These are phyloP conservation scores for Bruguiera parviflora DNA, from an alignment of 345 rosid genomes.

Conservation along the genomic window DNA sequence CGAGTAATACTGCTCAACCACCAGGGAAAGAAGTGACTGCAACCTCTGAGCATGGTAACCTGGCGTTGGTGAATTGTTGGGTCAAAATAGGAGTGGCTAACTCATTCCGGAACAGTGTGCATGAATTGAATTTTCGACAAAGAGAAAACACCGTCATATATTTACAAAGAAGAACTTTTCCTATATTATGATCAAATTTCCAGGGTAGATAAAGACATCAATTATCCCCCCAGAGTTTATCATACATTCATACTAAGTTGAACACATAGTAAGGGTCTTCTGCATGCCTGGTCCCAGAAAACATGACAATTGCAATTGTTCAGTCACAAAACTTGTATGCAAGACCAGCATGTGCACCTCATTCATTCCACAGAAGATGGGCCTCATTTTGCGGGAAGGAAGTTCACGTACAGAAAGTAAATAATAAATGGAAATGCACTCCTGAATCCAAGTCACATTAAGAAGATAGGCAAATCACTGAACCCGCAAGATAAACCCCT, in stretches of 20 bases:
- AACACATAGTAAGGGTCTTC: neutral
- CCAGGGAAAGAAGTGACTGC: constrained; percentile 3
- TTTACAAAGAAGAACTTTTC: no score
- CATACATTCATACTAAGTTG: neutral
- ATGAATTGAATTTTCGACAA: no score
- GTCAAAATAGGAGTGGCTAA: constrained; percentile 13
- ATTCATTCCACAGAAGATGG: constrained; percentile 66
- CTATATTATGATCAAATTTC: no score
- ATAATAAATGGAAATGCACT: neutral
- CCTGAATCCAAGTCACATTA: no score
- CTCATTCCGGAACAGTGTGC: neutral
- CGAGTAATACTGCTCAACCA: constrained; percentile 10
- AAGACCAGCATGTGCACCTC: neutral
- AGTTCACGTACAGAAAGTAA: neutral
- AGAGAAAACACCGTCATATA: no score
- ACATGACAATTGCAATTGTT: neutral
- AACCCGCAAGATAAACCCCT: neutral
- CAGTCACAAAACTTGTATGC: no score
- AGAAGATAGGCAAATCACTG: no score
- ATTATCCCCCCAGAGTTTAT: neutral
- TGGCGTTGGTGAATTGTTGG: constrained; percentile 3
- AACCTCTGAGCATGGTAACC: constrained; percentile 8
- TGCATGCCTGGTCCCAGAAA: neutral
- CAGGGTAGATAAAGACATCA: no score
- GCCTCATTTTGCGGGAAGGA: constrained; percentile 45